Evolutionary conservation across 805 yeast species (phyloP).

Genomic region (Metschnikowia cerradonensis): DNA sequence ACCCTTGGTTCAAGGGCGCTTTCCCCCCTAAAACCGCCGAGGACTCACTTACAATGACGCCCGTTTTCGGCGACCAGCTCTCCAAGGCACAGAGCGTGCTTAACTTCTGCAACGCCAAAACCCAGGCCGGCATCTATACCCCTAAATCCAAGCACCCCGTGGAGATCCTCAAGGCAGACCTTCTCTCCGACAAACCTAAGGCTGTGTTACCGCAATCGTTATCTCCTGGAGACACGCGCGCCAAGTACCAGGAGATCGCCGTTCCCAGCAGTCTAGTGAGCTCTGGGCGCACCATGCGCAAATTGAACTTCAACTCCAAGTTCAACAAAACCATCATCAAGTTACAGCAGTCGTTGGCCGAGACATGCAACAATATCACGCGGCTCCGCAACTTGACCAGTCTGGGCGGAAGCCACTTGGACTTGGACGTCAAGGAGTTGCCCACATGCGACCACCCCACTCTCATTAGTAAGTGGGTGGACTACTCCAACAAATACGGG

Average conservation of each 20-base stretch:
- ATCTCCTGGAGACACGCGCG: constrained; percentile 88
- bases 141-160: constrained; percentile 58
- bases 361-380: constrained; percentile 38
- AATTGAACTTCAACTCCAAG: constrained; percentile 36
- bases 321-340: constrained; percentile 37
- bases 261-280: constrained; percentile 26
- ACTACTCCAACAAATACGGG: constrained; percentile 93
- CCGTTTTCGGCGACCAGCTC: constrained; percentile 47
- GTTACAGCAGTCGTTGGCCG: constrained; percentile 34
- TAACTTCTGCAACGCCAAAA: constrained; percentile 65
- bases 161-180: constrained; percentile 63
- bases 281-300: constrained; percentile 29
- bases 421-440: constrained; percentile 31
- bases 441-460: constrained; percentile 55
- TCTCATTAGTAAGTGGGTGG: constrained; percentile 94
- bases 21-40: constrained; percentile 72
- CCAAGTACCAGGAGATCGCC: constrained; percentile 74
- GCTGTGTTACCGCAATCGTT: constrained; percentile 80
- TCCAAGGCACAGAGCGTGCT: constrained; percentile 58
- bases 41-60: constrained; percentile 58
- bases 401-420: constrained; percentile 21
- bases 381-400: constrained; percentile 36
- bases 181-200: constrained; percentile 63
- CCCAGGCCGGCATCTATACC: constrained; percentile 57
- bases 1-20: constrained; percentile 82